Conservation (phyloP, 2,329 filamentous ascomycete genomes). For the Dendrostoma leiphaemia region DNA sequence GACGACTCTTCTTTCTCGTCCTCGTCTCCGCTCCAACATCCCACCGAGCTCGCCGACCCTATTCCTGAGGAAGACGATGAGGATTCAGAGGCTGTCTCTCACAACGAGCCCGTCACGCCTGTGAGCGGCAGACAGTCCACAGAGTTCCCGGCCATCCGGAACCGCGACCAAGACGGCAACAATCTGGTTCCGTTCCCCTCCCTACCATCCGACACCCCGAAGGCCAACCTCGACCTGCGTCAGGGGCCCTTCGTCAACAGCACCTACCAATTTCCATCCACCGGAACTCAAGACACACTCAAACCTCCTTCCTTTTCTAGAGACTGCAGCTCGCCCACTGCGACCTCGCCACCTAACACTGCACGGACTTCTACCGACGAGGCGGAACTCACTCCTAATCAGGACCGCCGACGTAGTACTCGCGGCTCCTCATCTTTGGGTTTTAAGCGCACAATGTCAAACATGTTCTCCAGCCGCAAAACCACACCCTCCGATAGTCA, state of each 20-base stretch:
- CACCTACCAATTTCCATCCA: constrained; percentile 1
- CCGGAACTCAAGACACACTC: background rate
- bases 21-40: constrained; percentile 45
- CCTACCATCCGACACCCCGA: constrained; percentile 7
- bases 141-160: constrained; percentile 47
- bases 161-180: constrained; percentile 33
- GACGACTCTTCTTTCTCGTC: constrained; percentile 29
- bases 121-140: constrained; percentile 56
- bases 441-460: constrained; percentile 50
- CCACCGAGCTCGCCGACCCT: constrained; percentile 48
- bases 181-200: constrained; percentile 19
- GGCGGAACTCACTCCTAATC: constrained; percentile 26
- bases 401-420: constrained; percentile 38
- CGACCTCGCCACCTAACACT: constrained; percentile 10
- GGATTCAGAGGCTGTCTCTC: constrained; percentile 54
- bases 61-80: constrained; percentile 60
- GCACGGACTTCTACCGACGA: constrained; percentile 22
- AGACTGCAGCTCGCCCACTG: constrained; percentile 1
- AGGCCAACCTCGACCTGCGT: constrained; percentile 9
- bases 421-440: constrained; percentile 40
- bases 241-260: constrained; percentile 9
- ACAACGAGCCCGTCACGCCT: constrained; percentile 61
- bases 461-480: constrained; percentile 42
- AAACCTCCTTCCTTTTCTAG: background rate
- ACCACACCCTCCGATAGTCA: constrained; percentile 32